Conservation (phyloP, 495 filamentous ascomycete genomes). For the Viridothelium virens region DNA sequence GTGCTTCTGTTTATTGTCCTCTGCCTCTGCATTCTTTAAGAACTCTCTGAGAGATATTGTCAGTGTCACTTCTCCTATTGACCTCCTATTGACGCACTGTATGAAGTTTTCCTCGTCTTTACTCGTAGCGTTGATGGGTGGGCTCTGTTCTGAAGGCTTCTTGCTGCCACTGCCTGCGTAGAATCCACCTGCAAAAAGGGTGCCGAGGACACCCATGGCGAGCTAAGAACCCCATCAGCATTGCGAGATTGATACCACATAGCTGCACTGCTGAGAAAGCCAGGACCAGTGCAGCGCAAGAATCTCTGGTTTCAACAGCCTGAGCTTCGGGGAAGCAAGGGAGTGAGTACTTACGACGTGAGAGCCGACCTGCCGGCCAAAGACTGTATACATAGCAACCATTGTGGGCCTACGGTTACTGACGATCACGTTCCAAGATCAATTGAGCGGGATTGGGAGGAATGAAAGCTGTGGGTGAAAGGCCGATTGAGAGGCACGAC, state of each 20-base stretch:
- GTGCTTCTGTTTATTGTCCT: constrained; percentile 16
- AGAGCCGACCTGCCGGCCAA: constrained; percentile 86
- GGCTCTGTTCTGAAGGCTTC: constrained; percentile 51
- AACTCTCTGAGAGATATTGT: constrained; percentile 17
- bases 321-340: constrained; percentile 16
- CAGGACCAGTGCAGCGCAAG: background rate
- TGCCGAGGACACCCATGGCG: constrained; percentile 70
- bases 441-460: background rate
- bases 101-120: constrained; percentile 97
- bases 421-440: background rate
- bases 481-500: background rate
- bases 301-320: background rate
- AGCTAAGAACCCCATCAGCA: constrained; percentile 50
- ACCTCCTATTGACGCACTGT: constrained; percentile 57
- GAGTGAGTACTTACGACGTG: constrained; percentile 65
- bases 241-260: constrained; percentile 11
- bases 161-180: constrained; percentile 53
- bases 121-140: constrained; percentile 78
- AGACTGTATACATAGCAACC: constrained; percentile 76
- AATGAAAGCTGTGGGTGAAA: background rate
- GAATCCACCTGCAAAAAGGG: constrained; percentile 51
- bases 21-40: constrained; percentile 19
- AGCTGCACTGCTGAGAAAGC: background rate
- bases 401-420: constrained; percentile 52
- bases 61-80: constrained; percentile 10